Evolutionary conservation across 2,329 filamentous ascomycete species (phyloP).

Genomic region (Thelonectria rubi): DNA sequence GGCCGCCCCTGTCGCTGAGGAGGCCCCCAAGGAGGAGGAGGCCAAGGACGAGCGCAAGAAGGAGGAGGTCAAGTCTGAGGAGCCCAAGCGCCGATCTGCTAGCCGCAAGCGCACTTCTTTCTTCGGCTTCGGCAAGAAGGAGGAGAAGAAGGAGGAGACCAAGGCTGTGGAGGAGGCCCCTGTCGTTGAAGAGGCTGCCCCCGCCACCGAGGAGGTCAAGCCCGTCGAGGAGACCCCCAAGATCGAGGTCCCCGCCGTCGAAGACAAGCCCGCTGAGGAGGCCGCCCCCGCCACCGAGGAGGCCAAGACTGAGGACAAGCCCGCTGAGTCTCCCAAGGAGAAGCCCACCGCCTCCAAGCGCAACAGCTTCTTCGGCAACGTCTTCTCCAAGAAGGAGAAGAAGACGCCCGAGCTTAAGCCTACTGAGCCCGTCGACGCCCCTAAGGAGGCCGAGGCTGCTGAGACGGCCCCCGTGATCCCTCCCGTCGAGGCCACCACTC

Average conservation of each 20-base stretch:
- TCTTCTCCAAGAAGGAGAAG: constrained; percentile 67
- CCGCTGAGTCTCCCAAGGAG: constrained; percentile 54
- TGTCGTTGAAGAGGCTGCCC: constrained; percentile 22
- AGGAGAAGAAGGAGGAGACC: constrained; percentile 60
- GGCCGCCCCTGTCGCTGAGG: constrained; percentile 41
- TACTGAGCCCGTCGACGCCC: constrained; percentile 48
- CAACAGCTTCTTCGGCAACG: constrained; percentile 64
- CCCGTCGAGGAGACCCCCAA: constrained; percentile 37
- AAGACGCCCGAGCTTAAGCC: constrained; percentile 63
- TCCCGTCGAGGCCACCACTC: constrained; percentile 65
- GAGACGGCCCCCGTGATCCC: constrained; percentile 68
- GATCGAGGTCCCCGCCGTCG: constrained; percentile 45
- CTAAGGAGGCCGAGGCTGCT: constrained; percentile 58
- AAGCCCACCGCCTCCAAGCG: constrained; percentile 60
- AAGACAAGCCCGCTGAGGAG: constrained; percentile 48
- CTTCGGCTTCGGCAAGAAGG: constrained; percentile 70
- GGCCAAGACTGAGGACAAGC: constrained; percentile 47
- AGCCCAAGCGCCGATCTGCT: constrained; percentile 69
- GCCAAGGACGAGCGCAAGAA: constrained; percentile 49
- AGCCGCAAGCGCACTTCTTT: constrained; percentile 73
- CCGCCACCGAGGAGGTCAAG: constrained; percentile 27
- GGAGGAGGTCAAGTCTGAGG: constrained; percentile 64
- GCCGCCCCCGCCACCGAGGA: constrained; percentile 46
- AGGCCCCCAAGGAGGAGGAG: constrained; percentile 49
- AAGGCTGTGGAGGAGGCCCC: constrained; percentile 47